These are phyloP conservation scores for Dillenia suffruticosa DNA, from an alignment of 164 flowering plant species.

Conservation along the genomic window DNA sequence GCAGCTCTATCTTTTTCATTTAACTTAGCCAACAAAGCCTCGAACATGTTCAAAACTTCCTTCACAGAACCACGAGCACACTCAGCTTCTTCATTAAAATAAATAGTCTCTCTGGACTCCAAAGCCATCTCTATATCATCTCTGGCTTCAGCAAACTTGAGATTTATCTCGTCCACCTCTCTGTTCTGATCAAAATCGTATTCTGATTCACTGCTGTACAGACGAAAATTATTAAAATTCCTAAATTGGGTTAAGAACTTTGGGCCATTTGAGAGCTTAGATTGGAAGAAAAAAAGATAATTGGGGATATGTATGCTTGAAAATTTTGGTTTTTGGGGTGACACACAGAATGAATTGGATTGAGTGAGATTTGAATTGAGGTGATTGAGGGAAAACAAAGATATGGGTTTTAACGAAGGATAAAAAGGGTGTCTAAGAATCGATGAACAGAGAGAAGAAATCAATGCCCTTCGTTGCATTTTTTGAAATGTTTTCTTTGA, in stretches of 20 bases:
- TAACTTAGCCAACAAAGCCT: conserved; percentile 48
- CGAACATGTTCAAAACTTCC: conserved; percentile 60
- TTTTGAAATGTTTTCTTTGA: not conserved
- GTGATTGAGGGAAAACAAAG: conserved; percentile 15
- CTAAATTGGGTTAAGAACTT: conserved; percentile 10
- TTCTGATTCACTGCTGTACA: conserved; percentile 20
- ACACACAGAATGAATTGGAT: not conserved
- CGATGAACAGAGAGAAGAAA: conserved; percentile 22
- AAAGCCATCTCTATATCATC: conserved; percentile 93
- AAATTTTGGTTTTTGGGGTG: conserved; percentile 6
- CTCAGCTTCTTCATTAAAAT: conserved; percentile 88
- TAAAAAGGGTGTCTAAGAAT: conserved; percentile 21
- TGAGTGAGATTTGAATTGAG: conserved; percentile 8
- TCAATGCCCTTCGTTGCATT: conserved; percentile 30
- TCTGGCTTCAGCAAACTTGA: conserved; percentile 91
- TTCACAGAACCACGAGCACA: conserved; percentile 67
- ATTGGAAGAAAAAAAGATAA: conserved; percentile 9
- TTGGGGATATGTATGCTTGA: conserved; percentile 12
- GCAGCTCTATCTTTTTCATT: conserved; percentile 49
- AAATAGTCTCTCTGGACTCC: conserved; percentile 93
- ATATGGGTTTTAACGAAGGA: conserved; percentile 22
- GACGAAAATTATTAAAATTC: conserved; percentile 12
- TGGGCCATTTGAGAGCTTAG: conserved; percentile 3
- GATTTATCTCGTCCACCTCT: conserved; percentile 77
- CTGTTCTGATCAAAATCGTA: conserved; percentile 36